Conservation (phyloP, 2,329 filamentous ascomycete species). For the Chalara sp. region DNA sequence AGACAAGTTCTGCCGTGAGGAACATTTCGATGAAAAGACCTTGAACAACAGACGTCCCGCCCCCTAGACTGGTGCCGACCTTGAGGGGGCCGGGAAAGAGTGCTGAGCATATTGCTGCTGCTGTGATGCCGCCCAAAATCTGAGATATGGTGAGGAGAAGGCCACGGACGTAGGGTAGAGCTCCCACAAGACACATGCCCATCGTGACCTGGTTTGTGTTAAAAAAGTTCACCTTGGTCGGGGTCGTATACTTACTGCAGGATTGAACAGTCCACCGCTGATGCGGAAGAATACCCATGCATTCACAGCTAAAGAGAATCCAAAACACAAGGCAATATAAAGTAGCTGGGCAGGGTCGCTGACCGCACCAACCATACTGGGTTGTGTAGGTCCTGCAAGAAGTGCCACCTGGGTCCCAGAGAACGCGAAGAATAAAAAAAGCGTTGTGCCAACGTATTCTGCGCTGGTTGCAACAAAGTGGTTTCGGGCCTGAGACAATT, state of each 20-base stretch:
- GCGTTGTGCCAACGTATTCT: slow-evolving; percentile 28
- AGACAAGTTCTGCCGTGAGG: slow-evolving; percentile 40
- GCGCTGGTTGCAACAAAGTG: slow-evolving; percentile 21
- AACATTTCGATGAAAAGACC: slow-evolving; percentile 44
- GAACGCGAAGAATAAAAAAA: slow-evolving; percentile 30
- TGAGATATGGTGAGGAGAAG: slow-evolving; percentile 28
- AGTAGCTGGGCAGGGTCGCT: slow-evolving; percentile 35
- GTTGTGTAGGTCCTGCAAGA: slow-evolving; percentile 24
- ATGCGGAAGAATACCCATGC: slow-evolving; percentile 49
- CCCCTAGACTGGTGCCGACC: slow-evolving; percentile 36
- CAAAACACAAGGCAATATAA: slow-evolving; percentile 27
- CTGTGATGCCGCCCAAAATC: slow-evolving; percentile 28
- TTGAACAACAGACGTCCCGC: slow-evolving; percentile 34
- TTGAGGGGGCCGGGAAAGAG: slow-evolving; percentile 24
- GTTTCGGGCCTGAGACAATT: background rate
- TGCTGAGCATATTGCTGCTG: slow-evolving; percentile 34
- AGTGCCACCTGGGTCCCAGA: slow-evolving; percentile 23
- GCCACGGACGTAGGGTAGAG: slow-evolving; percentile 25
- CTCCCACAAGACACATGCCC: slow-evolving; percentile 30
- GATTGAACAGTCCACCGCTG: slow-evolving; percentile 46
- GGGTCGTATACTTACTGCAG: slow-evolving; percentile 24
- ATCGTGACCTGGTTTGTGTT: slow-evolving; percentile 23
- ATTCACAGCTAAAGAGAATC: slow-evolving; percentile 39
- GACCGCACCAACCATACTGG: slow-evolving; percentile 25
- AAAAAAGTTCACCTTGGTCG: background rate